phyloP scores from a whole-genome alignment of 2,329 filamentous ascomycete genomes.

The Alternaria consortialis region DNA sequence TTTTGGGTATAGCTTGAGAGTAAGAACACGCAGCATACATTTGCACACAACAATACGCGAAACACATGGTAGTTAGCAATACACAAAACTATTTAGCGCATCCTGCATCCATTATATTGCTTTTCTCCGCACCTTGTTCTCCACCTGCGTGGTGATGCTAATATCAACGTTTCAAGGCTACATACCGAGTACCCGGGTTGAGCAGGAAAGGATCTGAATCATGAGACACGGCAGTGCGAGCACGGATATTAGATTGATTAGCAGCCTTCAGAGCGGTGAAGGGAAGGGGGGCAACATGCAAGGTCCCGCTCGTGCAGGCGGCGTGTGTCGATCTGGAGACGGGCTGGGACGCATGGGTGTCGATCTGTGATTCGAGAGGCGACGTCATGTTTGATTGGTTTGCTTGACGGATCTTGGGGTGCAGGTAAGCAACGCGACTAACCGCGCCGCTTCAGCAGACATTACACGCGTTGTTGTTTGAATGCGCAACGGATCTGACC shows the following conservation, averaged over 20 bases:
- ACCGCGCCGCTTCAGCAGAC: neutral
- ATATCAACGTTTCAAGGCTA: neutral
- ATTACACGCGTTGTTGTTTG: neutral
- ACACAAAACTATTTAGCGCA: neutral
- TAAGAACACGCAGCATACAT: neutral
- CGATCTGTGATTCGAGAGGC: conserved; percentile 12
- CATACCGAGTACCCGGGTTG: conserved; percentile 9
- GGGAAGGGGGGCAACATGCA: conserved; percentile 15
- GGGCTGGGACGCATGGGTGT: conserved; percentile 15
- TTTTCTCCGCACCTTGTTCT: neutral
- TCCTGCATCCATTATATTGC: neutral
- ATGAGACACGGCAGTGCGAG: conserved; percentile 7
- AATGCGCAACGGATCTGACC: neutral
- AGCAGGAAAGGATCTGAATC: neutral
- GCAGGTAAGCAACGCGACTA: conserved; percentile 1
- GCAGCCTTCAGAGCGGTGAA: conserved; percentile 20
- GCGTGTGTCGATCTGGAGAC: conserved; percentile 20
- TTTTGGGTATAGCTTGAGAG: neutral
- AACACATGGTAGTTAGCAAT: conserved; percentile 1
- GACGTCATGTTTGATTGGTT: conserved; percentile 24
- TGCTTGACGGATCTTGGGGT: neutral
- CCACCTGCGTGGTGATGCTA: neutral
- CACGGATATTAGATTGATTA: neutral
- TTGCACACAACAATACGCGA: neutral
- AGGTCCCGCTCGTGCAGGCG: conserved; percentile 28